Conservation (phyloP, 257 asterid species). For the Solanum virginianum region DNA sequence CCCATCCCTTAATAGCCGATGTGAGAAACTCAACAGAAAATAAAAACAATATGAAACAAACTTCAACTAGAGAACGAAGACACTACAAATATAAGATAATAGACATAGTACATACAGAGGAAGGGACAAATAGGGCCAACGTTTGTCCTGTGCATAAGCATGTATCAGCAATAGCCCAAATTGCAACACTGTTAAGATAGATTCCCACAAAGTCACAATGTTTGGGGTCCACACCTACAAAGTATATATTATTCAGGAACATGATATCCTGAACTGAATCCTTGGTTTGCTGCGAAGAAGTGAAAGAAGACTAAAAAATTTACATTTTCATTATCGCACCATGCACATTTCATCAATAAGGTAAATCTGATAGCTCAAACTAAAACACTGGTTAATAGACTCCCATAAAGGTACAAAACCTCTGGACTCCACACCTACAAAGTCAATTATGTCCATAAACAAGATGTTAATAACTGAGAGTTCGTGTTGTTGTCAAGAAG, state of each 20-base stretch:
- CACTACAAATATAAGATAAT: background rate
- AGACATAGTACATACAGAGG: constrained; percentile 58
- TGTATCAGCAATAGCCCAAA: constrained; percentile 70
- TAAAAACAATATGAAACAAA: background rate
- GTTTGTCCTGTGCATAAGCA: constrained; percentile 94
- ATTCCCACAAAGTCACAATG: constrained; percentile 77
- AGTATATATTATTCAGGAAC: constrained; percentile 1
- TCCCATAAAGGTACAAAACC: constrained; percentile 62
- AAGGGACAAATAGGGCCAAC: constrained; percentile 85
- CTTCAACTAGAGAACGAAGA: background rate
- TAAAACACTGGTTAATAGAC: constrained; percentile 74
- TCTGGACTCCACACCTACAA: constrained; percentile 74
- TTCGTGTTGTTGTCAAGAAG: background rate
- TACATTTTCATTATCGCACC: background rate
- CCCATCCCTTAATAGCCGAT: background rate
- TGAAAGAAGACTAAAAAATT: background rate
- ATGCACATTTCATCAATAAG: background rate
- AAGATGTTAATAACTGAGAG: background rate
- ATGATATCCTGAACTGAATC: background rate
- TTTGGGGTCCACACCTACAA: constrained; percentile 83
- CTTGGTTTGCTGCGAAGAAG: background rate
- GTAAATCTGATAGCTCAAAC: constrained; percentile 30
- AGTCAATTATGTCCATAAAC: background rate
- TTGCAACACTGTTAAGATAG: constrained; percentile 79
- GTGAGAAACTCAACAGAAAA: background rate